A percentile compares a stretch with the other conserved stretches of the same genome.
These are phyloP conservation scores for Amphicarpaea edgeworthii DNA, from an alignment of 306 rosid genomes.

Conservation along the genomic window DNA sequence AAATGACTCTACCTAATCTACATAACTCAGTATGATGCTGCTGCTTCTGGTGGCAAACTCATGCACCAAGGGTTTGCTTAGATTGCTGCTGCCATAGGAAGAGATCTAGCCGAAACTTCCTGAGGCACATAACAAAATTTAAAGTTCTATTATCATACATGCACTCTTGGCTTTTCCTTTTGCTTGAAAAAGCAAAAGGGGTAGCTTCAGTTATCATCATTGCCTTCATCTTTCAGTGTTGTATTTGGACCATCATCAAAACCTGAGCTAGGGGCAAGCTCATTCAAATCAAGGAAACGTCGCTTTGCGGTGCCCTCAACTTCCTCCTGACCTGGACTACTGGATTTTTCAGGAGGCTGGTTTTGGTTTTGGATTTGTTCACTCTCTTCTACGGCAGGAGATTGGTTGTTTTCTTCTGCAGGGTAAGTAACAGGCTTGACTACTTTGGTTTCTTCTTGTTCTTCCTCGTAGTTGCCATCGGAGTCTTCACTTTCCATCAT, in stretches of 20 bases:
- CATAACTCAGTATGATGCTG: constrained; percentile 72
- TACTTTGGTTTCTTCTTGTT: constrained; percentile 62
- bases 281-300: constrained; percentile 89
- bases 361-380: constrained; percentile 48
- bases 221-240: constrained; percentile 67
- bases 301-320: constrained; percentile 67
- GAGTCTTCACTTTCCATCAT: constrained; percentile 78
- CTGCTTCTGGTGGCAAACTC: constrained; percentile 67
- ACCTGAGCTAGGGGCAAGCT: constrained; percentile 91
- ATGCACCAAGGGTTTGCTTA: constrained; percentile 65
- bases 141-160: constrained; percentile 71
- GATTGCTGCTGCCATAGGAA: constrained; percentile 61
- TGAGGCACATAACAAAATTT: constrained; percentile 76
- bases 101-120: constrained; percentile 61
- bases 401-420: constrained; percentile 51
- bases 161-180: constrained; percentile 46
- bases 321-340: constrained; percentile 70
- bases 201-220: constrained; percentile 65
- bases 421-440: constrained; percentile 59
- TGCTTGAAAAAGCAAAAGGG: constrained; percentile 42
- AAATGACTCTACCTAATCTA: constrained; percentile 92
- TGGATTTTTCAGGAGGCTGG: constrained; percentile 60
- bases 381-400: constrained; percentile 21
- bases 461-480: constrained; percentile 62
- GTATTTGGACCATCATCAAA: constrained; percentile 78